phyloP scores from a whole-genome alignment of 306 rosid genomes.

The Begonia peltatifolia region DNA sequence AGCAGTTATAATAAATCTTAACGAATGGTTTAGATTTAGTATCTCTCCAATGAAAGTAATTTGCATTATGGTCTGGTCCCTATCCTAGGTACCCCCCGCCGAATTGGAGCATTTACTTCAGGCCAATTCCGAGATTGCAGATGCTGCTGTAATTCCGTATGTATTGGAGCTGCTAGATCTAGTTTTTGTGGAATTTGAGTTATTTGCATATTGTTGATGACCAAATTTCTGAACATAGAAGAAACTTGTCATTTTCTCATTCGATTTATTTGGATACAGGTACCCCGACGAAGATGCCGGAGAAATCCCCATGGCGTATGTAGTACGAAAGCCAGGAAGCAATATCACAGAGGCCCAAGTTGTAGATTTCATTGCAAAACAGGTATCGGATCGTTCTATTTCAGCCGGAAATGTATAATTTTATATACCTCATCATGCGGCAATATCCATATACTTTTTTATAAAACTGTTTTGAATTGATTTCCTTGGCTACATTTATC shows the following conservation, averaged over 20 bases:
- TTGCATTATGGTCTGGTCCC: slow-evolving; percentile 6
- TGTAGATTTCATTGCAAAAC: slow-evolving; percentile 57
- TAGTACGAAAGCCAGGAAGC: slow-evolving; percentile 72
- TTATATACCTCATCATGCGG: no score
- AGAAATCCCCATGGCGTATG: slow-evolving; percentile 79
- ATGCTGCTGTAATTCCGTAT: slow-evolving; percentile 86
- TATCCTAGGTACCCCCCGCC: slow-evolving; percentile 81
- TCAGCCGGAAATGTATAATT: no score
- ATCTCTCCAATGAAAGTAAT: background rate
- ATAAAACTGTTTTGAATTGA: no score
- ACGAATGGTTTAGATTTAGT: background rate
- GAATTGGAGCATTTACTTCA: slow-evolving; percentile 71
- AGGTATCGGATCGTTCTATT: slow-evolving; percentile 14
- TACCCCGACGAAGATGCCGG: slow-evolving; percentile 85
- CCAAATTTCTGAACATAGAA: background rate
- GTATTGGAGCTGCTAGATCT: slow-evolving; percentile 8
- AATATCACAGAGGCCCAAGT: slow-evolving; percentile 40
- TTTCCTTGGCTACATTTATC: no score
- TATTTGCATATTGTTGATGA: background rate
- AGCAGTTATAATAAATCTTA: background rate
- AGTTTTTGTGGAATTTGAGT: background rate
- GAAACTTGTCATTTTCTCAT: background rate
- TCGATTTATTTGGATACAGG: slow-evolving; percentile 24
- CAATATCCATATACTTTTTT: no score
- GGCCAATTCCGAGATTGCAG: slow-evolving; percentile 57